phyloP scores from a whole-genome alignment of 177 flowering plant genomes.

The Vitis hybrid region DNA sequence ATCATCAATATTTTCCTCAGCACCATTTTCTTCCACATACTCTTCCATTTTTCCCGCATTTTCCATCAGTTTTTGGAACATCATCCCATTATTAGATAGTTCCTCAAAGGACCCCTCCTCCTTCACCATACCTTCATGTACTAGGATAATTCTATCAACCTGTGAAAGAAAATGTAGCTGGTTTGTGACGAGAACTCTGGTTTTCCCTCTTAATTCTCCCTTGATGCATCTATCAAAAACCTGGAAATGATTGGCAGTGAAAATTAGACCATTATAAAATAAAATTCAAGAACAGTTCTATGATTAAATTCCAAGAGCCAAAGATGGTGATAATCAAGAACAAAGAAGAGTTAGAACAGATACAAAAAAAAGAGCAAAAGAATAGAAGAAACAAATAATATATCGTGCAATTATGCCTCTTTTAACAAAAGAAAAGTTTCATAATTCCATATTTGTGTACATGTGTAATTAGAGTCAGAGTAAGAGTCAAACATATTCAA shows the following conservation, averaged over 20 bases:
- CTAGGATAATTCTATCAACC: constrained; percentile 81
- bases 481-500: too few species aligned
- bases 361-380: not conserved
- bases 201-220: constrained; percentile 75
- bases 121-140: constrained; percentile 86
- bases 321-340: not conserved
- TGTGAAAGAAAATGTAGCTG: constrained; percentile 97
- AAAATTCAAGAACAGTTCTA: not conserved
- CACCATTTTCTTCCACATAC: constrained; percentile 58
- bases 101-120: constrained; percentile 98
- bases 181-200: constrained; percentile 95
- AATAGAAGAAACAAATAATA: not conserved
- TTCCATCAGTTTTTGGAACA: constrained; percentile 91
- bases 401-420: too few species aligned
- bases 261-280: constrained; percentile 9
- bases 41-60: constrained; percentile 97
- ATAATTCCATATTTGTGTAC: too few species aligned
- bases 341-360: not conserved
- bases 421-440: too few species aligned
- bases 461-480: too few species aligned
- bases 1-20: constrained; percentile 28
- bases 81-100: constrained; percentile 63
- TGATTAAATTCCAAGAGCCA: not conserved
- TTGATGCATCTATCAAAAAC: constrained; percentile 92
- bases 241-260: constrained; percentile 33